A percentile compares a stretch with the other conserved stretches of the same genome.
Evolutionary conservation across 2,329 filamentous ascomycete genomes (phyloP).

Genomic region (Penicillium sp.): DNA sequence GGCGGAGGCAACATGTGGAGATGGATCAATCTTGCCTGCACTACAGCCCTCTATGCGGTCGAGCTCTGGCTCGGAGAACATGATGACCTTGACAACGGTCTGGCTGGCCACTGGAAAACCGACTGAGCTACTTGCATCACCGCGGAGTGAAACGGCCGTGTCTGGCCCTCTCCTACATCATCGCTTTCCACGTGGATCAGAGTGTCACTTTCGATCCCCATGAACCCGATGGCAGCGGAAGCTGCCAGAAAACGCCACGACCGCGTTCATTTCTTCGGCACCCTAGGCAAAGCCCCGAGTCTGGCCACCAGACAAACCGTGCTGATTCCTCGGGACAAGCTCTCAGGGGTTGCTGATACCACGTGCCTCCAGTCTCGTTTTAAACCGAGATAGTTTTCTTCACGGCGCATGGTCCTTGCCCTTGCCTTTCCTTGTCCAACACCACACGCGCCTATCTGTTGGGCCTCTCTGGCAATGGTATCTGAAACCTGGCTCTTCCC

Average conservation of each 20-base stretch:
- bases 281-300: neutral
- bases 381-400: constrained; percentile 1
- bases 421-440: neutral
- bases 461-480: neutral
- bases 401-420: neutral
- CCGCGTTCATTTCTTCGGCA: neutral
- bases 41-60: constrained; percentile 84
- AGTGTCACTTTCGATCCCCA: neutral
- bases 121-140: constrained; percentile 59
- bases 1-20: constrained; percentile 85
- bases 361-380: neutral
- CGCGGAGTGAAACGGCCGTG: neutral
- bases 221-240: neutral
- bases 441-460: constrained; percentile 1
- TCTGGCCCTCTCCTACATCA: neutral
- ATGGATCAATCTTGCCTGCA: constrained; percentile 88
- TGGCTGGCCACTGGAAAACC: constrained; percentile 86
- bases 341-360: neutral
- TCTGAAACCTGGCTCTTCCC: neutral
- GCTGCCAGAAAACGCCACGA: neutral
- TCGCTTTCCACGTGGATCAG: neutral
- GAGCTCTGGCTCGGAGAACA: constrained; percentile 80
- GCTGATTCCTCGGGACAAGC: neutral
- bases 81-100: constrained; percentile 66
- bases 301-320: neutral